Percentiles rank a stretch among this genome's conserved stretches.
These are phyloP conservation scores for Bromus sterilis DNA, from an alignment of 176 grass and related monocot genomes.

Conservation along the genomic window DNA sequence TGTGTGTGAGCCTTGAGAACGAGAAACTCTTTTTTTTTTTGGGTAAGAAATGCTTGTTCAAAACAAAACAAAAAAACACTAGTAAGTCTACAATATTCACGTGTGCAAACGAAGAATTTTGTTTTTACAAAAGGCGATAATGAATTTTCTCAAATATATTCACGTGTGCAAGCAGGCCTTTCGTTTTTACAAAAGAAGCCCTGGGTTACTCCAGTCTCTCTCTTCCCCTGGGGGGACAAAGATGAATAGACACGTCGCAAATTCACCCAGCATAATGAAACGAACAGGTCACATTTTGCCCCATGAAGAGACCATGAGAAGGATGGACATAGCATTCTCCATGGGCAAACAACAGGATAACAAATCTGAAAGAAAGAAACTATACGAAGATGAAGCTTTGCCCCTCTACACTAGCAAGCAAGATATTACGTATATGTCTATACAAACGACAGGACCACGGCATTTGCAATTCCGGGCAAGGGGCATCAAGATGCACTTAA, in stretches of 20 bases:
- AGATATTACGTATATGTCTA: neutral
- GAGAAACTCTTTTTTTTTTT: too few species aligned
- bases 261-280: neutral
- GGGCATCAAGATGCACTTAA: neutral
- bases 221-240: too few species aligned
- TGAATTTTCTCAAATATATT: too few species aligned
- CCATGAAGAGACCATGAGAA: neutral
- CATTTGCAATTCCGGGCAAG: neutral
- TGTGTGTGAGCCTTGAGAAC: too few species aligned
- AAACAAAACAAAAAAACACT: too few species aligned
- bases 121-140: too few species aligned
- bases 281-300: neutral
- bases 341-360: neutral
- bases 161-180: too few species aligned
- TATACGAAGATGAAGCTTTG: neutral
- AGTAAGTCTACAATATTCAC: too few species aligned
- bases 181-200: too few species aligned
- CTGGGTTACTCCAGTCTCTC: too few species aligned
- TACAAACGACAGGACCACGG: conserved; percentile 1
- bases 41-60: too few species aligned
- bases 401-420: neutral
- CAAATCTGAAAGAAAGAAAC: neutral
- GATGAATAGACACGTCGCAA: neutral
- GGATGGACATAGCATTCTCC: neutral
- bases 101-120: too few species aligned